phyloP scores from a whole-genome alignment of 2,329 filamentous ascomycete genomes.

The Ascochyta koolunga region DNA sequence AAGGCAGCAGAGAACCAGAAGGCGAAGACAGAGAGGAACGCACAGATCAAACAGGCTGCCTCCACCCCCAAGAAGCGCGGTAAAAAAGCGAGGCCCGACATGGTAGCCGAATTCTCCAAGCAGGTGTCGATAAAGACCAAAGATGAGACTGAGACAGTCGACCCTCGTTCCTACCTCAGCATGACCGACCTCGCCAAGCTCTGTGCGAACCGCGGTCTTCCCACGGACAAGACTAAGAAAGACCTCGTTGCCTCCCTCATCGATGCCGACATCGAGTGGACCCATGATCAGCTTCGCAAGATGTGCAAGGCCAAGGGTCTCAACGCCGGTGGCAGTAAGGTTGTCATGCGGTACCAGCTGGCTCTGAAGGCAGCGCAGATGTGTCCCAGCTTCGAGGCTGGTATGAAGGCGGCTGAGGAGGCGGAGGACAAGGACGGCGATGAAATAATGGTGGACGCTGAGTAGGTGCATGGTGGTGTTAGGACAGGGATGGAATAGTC shows the following conservation, averaged over 20 bases:
- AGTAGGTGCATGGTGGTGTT: constrained; percentile 4
- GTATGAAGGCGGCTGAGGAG: constrained; percentile 11
- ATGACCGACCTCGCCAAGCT: constrained; percentile 30
- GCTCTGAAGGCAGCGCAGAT: constrained; percentile 29
- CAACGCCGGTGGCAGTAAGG: constrained; percentile 28
- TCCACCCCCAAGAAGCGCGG: constrained; percentile 1
- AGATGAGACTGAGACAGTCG: constrained; percentile 21
- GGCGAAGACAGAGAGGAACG: constrained; percentile 22
- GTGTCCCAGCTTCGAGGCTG: constrained; percentile 24
- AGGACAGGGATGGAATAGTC: not conserved
- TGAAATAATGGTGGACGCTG: constrained; percentile 9
- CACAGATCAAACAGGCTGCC: constrained; percentile 23
- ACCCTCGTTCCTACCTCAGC: constrained; percentile 34
- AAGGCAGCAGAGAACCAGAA: constrained; percentile 22
- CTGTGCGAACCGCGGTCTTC: constrained; percentile 28
- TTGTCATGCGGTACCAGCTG: constrained; percentile 32
- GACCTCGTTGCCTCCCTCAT: constrained; percentile 29
- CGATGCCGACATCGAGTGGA: constrained; percentile 32
- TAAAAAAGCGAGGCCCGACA: not conserved
- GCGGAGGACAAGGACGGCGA: constrained; percentile 4
- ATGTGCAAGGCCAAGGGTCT: constrained; percentile 33
- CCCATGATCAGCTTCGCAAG: constrained; percentile 25
- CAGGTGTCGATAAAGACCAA: constrained; percentile 4
- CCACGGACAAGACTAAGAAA: constrained; percentile 17
- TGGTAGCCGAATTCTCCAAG: not conserved